Evolutionary conservation across 177 flowering plant genomes (phyloP).

Genomic region (Vitis hybrid): DNA sequence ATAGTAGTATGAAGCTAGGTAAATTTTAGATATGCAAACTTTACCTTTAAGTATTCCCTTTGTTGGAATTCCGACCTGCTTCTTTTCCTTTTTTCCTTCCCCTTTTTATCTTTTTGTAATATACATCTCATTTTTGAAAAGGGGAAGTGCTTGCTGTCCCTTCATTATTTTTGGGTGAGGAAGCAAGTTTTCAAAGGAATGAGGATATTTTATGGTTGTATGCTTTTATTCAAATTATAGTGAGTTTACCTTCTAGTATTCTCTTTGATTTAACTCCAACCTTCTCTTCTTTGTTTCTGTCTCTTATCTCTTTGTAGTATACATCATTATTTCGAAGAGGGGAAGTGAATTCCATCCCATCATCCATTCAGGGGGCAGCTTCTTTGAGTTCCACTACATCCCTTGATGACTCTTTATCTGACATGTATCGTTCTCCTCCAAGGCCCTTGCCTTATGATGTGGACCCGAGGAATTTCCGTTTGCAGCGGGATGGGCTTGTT

Average conservation of each 20-base stretch:
- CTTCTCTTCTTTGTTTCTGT: conserved; percentile 3
- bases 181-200: not conserved
- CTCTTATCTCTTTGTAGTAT: conserved; percentile 45
- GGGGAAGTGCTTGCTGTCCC: too few species aligned
- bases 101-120: too few species aligned
- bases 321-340: conserved; percentile 64
- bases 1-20: too few species aligned
- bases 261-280: not conserved
- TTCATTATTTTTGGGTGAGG: not conserved
- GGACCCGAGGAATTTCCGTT: conserved; percentile 67
- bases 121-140: too few species aligned
- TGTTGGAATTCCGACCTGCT: too few species aligned
- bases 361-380: conserved; percentile 62
- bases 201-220: not conserved
- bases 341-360: conserved; percentile 58
- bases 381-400: conserved; percentile 60
- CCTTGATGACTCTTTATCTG: conserved; percentile 61
- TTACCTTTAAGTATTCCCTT: too few species aligned
- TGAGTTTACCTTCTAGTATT: not conserved
- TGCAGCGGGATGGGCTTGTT: conserved; percentile 65
- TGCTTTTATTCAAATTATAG: not conserved
- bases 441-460: conserved; percentile 96
- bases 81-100: too few species aligned
- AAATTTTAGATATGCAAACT: too few species aligned
- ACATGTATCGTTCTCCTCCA: conserved; percentile 82